A percentile compares a stretch with the other conserved stretches of the same genome.
Evolutionary conservation across 352 stramenopile species (phyloP).

Genomic region (Aphanomyces cochlioides): DNA sequence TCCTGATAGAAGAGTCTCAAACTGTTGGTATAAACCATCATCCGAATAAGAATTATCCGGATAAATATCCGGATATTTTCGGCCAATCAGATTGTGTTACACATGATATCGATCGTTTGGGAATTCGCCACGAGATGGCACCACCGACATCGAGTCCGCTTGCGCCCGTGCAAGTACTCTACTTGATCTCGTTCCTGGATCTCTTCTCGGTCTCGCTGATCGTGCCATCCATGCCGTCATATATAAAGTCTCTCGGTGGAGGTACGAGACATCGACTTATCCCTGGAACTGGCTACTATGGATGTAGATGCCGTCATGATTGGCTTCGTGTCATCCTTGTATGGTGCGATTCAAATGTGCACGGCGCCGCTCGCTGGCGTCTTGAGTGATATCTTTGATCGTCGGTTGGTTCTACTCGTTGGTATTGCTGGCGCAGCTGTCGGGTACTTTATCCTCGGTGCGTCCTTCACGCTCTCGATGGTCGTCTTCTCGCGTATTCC

Average conservation of each 20-base stretch:
- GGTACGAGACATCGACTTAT: slow-evolving; percentile 28
- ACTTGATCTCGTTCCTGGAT: slow-evolving; percentile 76
- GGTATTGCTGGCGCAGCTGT: slow-evolving; percentile 58
- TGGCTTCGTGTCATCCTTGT: slow-evolving; percentile 78
- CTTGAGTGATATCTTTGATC: slow-evolving; percentile 68
- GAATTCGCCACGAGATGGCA: background rate
- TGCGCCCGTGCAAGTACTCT: slow-evolving; percentile 46
- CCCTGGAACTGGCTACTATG: background rate
- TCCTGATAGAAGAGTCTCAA: no score
- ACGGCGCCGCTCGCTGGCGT: slow-evolving; percentile 66
- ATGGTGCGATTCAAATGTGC: slow-evolving; percentile 83
- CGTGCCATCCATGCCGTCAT: slow-evolving; percentile 71
- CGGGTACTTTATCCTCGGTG: slow-evolving; percentile 62
- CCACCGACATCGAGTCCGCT: background rate
- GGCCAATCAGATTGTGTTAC: slow-evolving; percentile 5
- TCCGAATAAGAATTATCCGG: no score
- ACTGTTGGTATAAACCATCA: no score
- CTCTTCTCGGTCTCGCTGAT: slow-evolving; percentile 82
- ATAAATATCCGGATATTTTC: no score
- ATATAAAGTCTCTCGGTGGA: slow-evolving; percentile 74
- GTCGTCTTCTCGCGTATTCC: slow-evolving; percentile 70
- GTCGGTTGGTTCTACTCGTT: slow-evolving; percentile 52
- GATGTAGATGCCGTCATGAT: slow-evolving; percentile 52
- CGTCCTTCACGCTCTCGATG: slow-evolving; percentile 78
- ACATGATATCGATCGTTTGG: background rate